Percentiles rank a stretch among this genome's conserved stretches.
These are phyloP conservation scores for Coniochaeta sp. DNA, from an alignment of 2,329 filamentous ascomycete genomes.

Conservation along the genomic window DNA sequence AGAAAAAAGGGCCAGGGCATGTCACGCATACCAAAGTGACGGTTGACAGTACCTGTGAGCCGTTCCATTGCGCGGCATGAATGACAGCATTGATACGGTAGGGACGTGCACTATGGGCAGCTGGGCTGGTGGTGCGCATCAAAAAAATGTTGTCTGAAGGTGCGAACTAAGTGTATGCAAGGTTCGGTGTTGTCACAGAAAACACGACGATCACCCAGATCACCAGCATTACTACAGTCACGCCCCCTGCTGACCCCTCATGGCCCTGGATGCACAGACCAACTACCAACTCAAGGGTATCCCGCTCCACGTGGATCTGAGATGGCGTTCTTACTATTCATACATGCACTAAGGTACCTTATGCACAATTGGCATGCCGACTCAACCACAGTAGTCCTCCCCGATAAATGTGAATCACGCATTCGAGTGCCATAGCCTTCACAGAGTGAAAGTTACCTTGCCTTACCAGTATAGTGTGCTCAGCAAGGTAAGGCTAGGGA, in stretches of 20 bases:
- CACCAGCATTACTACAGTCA: slow-evolving; percentile 15
- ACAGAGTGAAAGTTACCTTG: too few species aligned
- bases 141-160: slow-evolving; percentile 6
- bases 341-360: too few species aligned
- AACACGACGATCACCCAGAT: slow-evolving; percentile 15
- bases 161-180: slow-evolving; percentile 14
- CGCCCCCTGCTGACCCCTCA: slow-evolving; percentile 6
- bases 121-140: slow-evolving; percentile 1
- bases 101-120: not conserved
- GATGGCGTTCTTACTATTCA: too few species aligned
- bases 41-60: not conserved
- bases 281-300: not conserved
- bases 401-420: too few species aligned
- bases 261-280: not conserved
- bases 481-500: too few species aligned
- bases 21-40: not conserved
- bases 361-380: too few species aligned
- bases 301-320: not conserved
- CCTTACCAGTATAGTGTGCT: too few species aligned
- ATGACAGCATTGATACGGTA: slow-evolving; percentile 8
- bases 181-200: slow-evolving; percentile 15
- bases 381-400: too few species aligned
- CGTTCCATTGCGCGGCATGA: slow-evolving; percentile 2
- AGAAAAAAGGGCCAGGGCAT: not conserved
- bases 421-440: too few species aligned